These are phyloP conservation scores for Schwanniomyces sp. DNA, from an alignment of 805 yeast genomes.

Conservation along the genomic window DNA sequence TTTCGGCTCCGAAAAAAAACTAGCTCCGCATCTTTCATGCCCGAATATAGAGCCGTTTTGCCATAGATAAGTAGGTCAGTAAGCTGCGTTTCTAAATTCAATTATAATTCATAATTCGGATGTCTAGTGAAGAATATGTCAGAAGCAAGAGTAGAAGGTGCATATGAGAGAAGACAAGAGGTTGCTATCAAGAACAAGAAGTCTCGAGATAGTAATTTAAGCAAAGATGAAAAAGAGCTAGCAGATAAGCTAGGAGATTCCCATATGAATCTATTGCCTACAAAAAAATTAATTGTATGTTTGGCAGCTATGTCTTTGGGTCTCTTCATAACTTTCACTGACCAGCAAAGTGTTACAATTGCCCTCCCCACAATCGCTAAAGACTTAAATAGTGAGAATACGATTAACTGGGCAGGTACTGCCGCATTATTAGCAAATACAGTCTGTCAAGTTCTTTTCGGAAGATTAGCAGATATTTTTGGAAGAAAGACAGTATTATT, in stretches of 20 bases:
- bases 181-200: neutral
- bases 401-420: conserved; percentile 62
- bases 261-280: conserved; percentile 42
- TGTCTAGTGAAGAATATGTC: no score
- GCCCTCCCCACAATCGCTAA: conserved; percentile 49
- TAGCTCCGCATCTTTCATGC: no score
- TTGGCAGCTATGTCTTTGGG: conserved; percentile 39
- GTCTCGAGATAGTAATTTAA: neutral
- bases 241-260: conserved; percentile 31
- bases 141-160: no score
- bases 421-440: conserved; percentile 51
- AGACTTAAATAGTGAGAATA: conserved; percentile 44
- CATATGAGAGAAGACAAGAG: no score
- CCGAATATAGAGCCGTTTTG: no score
- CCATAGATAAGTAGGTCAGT: no score
- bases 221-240: neutral
- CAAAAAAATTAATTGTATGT: conserved; percentile 35
- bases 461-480: conserved; percentile 56
- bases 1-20: no score
- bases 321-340: conserved; percentile 43
- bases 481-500: conserved; percentile 49
- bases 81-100: no score
- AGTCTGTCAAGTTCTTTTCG: conserved; percentile 52
- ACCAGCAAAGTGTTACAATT: conserved; percentile 49
- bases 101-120: no score